Evolutionary conservation across 2,329 filamentous ascomycete genomes (phyloP).

Genomic region (Lojkania enalia): DNA sequence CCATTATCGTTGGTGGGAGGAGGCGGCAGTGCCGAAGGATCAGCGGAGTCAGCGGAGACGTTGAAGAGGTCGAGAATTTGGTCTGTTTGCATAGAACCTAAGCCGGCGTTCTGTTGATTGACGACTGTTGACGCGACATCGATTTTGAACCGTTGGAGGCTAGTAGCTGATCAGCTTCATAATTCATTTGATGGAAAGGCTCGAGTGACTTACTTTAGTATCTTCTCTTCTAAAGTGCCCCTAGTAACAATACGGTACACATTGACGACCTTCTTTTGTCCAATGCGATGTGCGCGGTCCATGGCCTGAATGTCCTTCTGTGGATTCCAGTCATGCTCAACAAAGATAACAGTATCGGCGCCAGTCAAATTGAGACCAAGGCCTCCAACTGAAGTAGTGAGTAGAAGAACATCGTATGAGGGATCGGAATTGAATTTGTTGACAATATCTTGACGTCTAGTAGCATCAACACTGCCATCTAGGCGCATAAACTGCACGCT

Average conservation of each 20-base stretch:
- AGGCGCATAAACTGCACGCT: slow-evolving; percentile 92
- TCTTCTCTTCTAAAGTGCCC: slow-evolving; percentile 97
- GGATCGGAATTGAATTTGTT: slow-evolving; percentile 99
- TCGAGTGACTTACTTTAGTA: slow-evolving; percentile 67
- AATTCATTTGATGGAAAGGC: background rate
- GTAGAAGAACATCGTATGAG: slow-evolving; percentile 88
- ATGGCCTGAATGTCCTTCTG: slow-evolving; percentile 98
- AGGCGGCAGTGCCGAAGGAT: slow-evolving; percentile 61
- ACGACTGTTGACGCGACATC: slow-evolving; percentile 97
- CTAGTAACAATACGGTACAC: slow-evolving; percentile 96
- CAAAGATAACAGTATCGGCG: slow-evolving; percentile 98
- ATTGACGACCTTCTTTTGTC: slow-evolving; percentile 99
- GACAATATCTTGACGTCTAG: slow-evolving; percentile 93
- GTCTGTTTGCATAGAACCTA: slow-evolving; percentile 96
- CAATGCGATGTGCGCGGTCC: slow-evolving; percentile 97
- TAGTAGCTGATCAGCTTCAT: slow-evolving; percentile 45
- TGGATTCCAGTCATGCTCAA: slow-evolving; percentile 99
- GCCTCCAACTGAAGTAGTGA: slow-evolving; percentile 94
- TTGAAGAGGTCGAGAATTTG: slow-evolving; percentile 97
- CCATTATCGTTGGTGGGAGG: slow-evolving; percentile 64
- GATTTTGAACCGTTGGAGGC: slow-evolving; percentile 98
- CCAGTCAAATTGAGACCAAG: slow-evolving; percentile 93
- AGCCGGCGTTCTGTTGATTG: slow-evolving; percentile 95
- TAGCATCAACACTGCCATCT: slow-evolving; percentile 89
- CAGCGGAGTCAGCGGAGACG: slow-evolving; percentile 56